Evolutionary conservation across 352 stramenopile species (phyloP), one percentile per base, ranked within the genome.

Genomic region (Blastocystis sp.): DNA sequence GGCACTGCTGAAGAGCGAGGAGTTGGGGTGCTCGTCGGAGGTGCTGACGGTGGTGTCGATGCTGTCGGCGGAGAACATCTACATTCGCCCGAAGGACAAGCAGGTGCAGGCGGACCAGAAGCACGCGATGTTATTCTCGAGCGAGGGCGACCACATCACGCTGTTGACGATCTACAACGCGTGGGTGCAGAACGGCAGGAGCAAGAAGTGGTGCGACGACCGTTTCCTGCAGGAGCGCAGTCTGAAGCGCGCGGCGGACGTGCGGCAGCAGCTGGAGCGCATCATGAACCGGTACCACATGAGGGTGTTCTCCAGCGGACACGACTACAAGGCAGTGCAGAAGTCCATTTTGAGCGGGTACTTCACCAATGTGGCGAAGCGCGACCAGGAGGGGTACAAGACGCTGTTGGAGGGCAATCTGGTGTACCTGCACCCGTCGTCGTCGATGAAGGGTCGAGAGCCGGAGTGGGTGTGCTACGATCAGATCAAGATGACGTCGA

Each of bases 291-390:
- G 41, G 41, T 89, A 62, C 59, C 62, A 89, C 24, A 80, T 89
- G 67, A 21, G 26, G 19, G 41, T 89, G 4, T 21, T 80, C 3
- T 61, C 74, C 2, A 60, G 74, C 21, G 82, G 88, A 0, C 81
- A 85, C 37, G 94, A 96, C 65, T 98, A 97, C 90, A 98, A 98
- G 91, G 96, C 98, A 90, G 96, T 99, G 71, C 96, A 96, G 24
- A 97, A 97, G 82, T 97, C 97, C 45, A 99, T 99, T 80, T 95
- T 97, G 26, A 95, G 96, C 3, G 98, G 97, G 10, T 99, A 99
- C 91, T 99, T 99, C 91, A 98, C 95, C 10, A 98, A 99, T 92
- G 97, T 96, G 31, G 97, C 97, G 26, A 99, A 99, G 94, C 98
- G 98, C 91, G 97, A 99, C 91, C 96, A 96, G 16, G 97, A 99